These are phyloP conservation scores for Penicillium sp. DNA, from an alignment of 2,329 filamentous ascomycete species.

Conservation along the genomic window DNA sequence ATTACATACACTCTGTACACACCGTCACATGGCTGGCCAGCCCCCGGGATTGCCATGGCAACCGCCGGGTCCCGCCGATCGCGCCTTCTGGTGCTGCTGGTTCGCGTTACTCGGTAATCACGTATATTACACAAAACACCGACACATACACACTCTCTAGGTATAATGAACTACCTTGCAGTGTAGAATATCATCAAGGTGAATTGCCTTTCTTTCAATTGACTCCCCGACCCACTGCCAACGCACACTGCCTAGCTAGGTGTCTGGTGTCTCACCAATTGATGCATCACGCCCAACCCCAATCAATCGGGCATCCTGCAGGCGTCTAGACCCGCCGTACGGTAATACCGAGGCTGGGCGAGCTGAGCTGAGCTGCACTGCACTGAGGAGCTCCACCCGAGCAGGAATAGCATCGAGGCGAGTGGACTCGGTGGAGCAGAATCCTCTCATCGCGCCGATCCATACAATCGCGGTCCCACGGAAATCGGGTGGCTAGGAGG, in stretches of 20 bases:
- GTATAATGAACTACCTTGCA: no score
- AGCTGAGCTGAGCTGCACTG: not conserved
- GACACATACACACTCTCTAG: no score
- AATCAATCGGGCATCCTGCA: constrained; percentile 16
- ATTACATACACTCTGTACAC: not conserved
- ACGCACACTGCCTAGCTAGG: no score
- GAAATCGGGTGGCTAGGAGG: no score
- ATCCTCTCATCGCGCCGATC: not conserved
- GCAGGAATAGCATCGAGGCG: not conserved
- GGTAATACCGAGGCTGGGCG: constrained; percentile 13
- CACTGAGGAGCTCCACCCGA: constrained; percentile 4
- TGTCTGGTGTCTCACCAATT: constrained; percentile 5
- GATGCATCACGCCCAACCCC: constrained; percentile 16
- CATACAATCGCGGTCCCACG: not conserved
- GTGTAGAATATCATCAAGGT: no score
- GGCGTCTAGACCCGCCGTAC: constrained; percentile 21
- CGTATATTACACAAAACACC: no score
- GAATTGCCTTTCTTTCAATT: no score
- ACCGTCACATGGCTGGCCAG: constrained; percentile 3
- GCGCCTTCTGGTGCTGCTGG: not conserved
- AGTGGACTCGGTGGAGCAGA: not conserved
- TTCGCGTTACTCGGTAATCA: no score
- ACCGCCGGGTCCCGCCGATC: constrained; percentile 8
- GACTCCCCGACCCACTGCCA: no score
- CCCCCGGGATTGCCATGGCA: not conserved